These are phyloP conservation scores for Zymoseptoria pseudotritici DNA, from an alignment of 2,329 filamentous ascomycete genomes.

Conservation along the genomic window DNA sequence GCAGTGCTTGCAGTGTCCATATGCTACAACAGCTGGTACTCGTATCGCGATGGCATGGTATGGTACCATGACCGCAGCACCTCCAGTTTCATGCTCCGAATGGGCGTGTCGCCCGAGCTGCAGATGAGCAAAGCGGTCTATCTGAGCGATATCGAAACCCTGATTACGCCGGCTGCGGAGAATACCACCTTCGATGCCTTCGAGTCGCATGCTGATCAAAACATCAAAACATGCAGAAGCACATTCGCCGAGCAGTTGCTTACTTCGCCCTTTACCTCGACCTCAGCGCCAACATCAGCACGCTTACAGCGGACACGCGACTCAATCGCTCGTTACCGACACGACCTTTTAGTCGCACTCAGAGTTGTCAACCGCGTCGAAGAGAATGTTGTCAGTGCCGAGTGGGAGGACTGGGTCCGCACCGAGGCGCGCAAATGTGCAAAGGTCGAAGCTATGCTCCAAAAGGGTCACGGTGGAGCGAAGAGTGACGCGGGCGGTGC, in stretches of 20 bases:
- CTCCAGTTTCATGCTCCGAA: slow-evolving; percentile 67
- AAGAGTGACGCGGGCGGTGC: background rate
- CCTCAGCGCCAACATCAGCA: slow-evolving; percentile 6
- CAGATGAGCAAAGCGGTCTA: slow-evolving; percentile 84
- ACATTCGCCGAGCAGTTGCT: slow-evolving; percentile 27
- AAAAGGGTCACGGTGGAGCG: background rate
- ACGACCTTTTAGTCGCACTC: slow-evolving; percentile 86
- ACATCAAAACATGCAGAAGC: slow-evolving; percentile 23
- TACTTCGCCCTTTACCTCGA: slow-evolving; percentile 7
- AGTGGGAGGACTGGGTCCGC: slow-evolving; percentile 88
- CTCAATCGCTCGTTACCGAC: slow-evolving; percentile 72
- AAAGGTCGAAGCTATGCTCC: slow-evolving; percentile 48
- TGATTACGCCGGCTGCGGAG: slow-evolving; percentile 33
- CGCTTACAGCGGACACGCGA: slow-evolving; percentile 74
- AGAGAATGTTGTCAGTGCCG: slow-evolving; percentile 72
- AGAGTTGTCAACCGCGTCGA: slow-evolving; percentile 85
- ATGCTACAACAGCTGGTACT: slow-evolving; percentile 66
- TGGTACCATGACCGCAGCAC: slow-evolving; percentile 87
- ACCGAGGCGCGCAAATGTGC: slow-evolving; percentile 73
- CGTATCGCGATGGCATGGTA: slow-evolving; percentile 61
- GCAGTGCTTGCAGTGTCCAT: slow-evolving; percentile 60
- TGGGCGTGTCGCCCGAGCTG: slow-evolving; percentile 71
- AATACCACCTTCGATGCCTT: slow-evolving; percentile 11
- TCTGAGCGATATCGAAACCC: slow-evolving; percentile 67
- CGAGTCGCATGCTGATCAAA: background rate